Evolutionary conservation across 108 stramenopile species (phyloP).

Genomic region (Nannochloropsis salina): DNA sequence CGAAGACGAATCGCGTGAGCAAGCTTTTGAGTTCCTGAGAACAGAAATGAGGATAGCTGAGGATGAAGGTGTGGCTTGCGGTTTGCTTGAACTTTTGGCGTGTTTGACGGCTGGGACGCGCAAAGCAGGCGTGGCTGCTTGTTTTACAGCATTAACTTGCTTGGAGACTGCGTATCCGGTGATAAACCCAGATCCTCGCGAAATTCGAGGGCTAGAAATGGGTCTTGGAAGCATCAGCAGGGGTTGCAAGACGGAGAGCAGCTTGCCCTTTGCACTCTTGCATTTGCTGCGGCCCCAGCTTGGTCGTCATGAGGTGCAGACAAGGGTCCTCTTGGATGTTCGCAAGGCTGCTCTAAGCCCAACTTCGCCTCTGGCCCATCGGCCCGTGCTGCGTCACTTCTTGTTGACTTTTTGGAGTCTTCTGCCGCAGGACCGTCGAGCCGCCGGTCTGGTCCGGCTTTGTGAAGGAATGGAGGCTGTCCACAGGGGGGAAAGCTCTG

Average conservation of each 20-base stretch:
- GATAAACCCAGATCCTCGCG: neutral
- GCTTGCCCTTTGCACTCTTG: neutral
- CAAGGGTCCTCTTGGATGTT: neutral
- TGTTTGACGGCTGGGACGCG: neutral
- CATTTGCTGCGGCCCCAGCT: neutral
- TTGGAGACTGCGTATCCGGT: slow-evolving; percentile 4
- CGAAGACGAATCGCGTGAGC: neutral
- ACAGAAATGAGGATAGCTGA: neutral
- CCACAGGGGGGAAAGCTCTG: neutral
- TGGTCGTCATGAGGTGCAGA: slow-evolving; percentile 8
- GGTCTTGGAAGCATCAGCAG: neutral
- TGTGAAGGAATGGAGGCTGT: neutral
- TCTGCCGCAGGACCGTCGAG: neutral
- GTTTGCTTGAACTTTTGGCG: neutral
- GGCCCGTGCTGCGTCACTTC: neutral
- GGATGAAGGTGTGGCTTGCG: slow-evolving; percentile 5
- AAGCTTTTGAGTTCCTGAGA: slow-evolving; percentile 5
- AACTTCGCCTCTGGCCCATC: neutral
- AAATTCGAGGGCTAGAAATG: neutral
- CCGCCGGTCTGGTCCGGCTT: neutral
- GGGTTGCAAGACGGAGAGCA: neutral
- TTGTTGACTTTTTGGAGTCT: slow-evolving; percentile 8
- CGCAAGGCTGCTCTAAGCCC: neutral
- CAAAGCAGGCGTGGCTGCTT: neutral
- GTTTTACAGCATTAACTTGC: slow-evolving; percentile 2